Percentiles rank a stretch among this genome's conserved stretches.
Conservation (phyloP, 1,139 yeast genomes). For the Geotrichum phurueaensis region DNA sequence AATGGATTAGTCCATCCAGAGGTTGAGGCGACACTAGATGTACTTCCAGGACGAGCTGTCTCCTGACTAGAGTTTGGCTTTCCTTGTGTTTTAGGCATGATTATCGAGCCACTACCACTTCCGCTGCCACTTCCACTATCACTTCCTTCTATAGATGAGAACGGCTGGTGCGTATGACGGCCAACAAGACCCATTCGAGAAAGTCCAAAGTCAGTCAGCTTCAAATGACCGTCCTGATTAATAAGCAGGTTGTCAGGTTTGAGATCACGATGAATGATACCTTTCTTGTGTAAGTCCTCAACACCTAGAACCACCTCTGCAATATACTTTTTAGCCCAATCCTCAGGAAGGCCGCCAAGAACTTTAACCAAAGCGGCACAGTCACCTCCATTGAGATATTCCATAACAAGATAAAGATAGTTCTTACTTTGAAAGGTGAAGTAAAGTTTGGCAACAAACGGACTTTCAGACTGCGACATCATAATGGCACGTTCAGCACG, state of each 20-base stretch:
- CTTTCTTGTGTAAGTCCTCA: conserved; percentile 77
- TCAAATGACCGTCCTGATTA: conserved; percentile 80
- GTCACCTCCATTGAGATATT: conserved; percentile 93
- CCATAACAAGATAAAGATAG: conserved; percentile 90
- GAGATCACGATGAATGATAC: conserved; percentile 88
- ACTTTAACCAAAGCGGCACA: conserved; percentile 79
- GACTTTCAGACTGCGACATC: conserved; percentile 94
- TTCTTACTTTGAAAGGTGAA: conserved; percentile 87
- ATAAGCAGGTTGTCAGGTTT: conserved; percentile 92
- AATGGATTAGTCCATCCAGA: conserved; percentile 13
- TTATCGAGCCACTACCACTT: neutral
- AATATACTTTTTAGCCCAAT: conserved; percentile 78
- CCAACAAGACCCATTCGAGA: conserved; percentile 85
- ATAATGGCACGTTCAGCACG: conserved; percentile 92
- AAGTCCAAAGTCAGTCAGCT: conserved; percentile 90
- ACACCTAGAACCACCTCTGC: conserved; percentile 91
- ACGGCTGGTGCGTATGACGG: conserved; percentile 54
- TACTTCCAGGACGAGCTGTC: conserved; percentile 6
- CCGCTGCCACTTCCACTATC: conserved; percentile 2
- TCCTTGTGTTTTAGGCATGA: conserved; percentile 1
- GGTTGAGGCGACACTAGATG: conserved; percentile 12
- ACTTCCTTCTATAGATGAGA: conserved; percentile 32
- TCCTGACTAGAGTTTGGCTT: conserved; percentile 15
- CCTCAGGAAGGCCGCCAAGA: conserved; percentile 72
- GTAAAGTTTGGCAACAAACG: conserved; percentile 85